These are phyloP conservation scores for Coemansia sp. DNA, from an alignment of 192 early-diverging fungal species.

Conservation along the genomic window DNA sequence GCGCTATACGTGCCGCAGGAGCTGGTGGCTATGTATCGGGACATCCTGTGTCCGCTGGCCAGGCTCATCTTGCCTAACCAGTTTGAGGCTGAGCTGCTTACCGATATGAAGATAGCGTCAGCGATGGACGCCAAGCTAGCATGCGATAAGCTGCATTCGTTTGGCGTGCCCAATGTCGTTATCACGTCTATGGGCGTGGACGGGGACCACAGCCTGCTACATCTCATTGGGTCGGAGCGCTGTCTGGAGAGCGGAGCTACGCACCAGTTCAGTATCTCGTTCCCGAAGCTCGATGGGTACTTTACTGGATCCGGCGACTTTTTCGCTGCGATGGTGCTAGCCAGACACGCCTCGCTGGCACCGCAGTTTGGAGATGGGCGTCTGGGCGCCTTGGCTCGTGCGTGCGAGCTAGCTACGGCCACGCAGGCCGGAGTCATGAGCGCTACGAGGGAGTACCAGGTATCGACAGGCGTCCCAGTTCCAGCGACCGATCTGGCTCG, in stretches of 20 bases:
- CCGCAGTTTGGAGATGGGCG: background rate
- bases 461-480: slow-evolving; percentile 8
- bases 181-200: slow-evolving; percentile 71
- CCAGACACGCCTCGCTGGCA: slow-evolving; percentile 55
- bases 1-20: slow-evolving; percentile 78
- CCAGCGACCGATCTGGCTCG: slow-evolving; percentile 22
- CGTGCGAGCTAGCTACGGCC: slow-evolving; percentile 66
- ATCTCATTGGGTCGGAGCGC: slow-evolving; percentile 54
- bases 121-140: slow-evolving; percentile 57
- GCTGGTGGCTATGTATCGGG: slow-evolving; percentile 74
- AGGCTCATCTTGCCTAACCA: slow-evolving; percentile 87
- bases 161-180: slow-evolving; percentile 68
- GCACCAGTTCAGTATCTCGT: slow-evolving; percentile 65
- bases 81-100: slow-evolving; percentile 81
- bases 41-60: slow-evolving; percentile 65
- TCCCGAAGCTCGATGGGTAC: slow-evolving; percentile 69
- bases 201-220: slow-evolving; percentile 22
- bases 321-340: slow-evolving; percentile 73
- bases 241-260: slow-evolving; percentile 3
- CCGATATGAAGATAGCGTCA: slow-evolving; percentile 56
- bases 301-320: slow-evolving; percentile 96
- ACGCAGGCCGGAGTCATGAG: slow-evolving; percentile 70
- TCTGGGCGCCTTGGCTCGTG: slow-evolving; percentile 40
- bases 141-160: slow-evolving; percentile 61
- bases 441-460: slow-evolving; percentile 58